Evolutionary conservation across 2,329 filamentous ascomycete genomes (phyloP), one percentile per base, ranked within the genome.

Genomic region (Hypomyces rosellus): DNA sequence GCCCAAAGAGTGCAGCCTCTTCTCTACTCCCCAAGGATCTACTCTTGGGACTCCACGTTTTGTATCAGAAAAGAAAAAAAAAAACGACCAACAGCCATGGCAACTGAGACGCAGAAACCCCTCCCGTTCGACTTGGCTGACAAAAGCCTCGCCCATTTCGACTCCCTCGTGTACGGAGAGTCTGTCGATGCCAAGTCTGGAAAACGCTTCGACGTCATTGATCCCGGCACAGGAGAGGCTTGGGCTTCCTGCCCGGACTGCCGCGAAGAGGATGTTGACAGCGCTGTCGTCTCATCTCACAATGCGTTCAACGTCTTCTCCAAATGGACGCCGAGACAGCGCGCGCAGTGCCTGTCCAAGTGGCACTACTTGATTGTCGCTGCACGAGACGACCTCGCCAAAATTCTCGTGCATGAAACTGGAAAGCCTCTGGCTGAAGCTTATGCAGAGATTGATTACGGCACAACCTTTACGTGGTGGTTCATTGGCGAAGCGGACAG

Each of bases 371-470:
- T 70, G 6, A 69, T 74, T 47, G 48, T 60, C 1, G 62, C 56
- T 3, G 59, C 65, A 4, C 62, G 65, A n/a, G 61, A 66, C 4
- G 72, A 74, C 46, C 48, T 74, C 4, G 70, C 71, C 0, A 64
- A 56, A 34, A 60, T 74, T 4, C 49, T 74, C 1, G 67, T 69
- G 2, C 63, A 68, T 53, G 77, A 83, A 62, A 82, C 78, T 0
- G 80, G 80, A 3, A 82, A 82, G 56, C 77, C 80, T 2, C 64
- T 80, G 0, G 61, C 69, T 12, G 79, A 83, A 57, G 72, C 80
- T 0, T 63, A 70, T 5, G 77, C 70, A 5, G 80, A 83, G 57
- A 63, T 83, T 38, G 77, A 80, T 59, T 81, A 82, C 53, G 76
- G 75, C 2, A 60, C 71, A 0, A 68, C 70, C 0, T 81, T 82